Conservation (phyloP, 805 yeast species). For the Komagataella populi region DNA sequence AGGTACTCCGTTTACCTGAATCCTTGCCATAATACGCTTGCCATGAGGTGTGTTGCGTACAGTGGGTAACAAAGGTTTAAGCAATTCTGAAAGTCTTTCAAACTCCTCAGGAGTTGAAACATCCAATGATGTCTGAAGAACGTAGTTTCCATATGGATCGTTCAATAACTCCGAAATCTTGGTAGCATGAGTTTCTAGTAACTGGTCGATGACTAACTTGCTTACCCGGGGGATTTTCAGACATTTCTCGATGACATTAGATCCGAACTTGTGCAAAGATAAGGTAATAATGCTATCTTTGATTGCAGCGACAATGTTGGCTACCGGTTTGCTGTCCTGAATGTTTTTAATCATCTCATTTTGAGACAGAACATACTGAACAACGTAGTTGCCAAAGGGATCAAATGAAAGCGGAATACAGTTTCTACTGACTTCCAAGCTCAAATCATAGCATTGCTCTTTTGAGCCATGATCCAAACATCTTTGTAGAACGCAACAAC, state of each 20-base stretch:
- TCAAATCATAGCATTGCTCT: constrained; percentile 55
- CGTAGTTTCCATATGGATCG: constrained; percentile 49
- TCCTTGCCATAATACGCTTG: constrained; percentile 72
- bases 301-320: constrained; percentile 3
- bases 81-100: constrained; percentile 35
- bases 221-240: constrained; percentile 33
- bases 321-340: constrained; percentile 1
- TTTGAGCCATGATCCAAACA: constrained; percentile 82
- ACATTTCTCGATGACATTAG: constrained; percentile 45
- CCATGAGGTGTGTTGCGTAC: constrained; percentile 92
- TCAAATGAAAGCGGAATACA: constrained; percentile 67
- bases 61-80: constrained; percentile 65
- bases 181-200: constrained; percentile 18
- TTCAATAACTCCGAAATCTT: constrained; percentile 21
- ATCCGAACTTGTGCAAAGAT: constrained; percentile 49
- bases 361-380: constrained; percentile 63
- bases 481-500: constrained; percentile 93
- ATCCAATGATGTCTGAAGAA: constrained; percentile 43
- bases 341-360: constrained; percentile 3
- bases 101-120: constrained; percentile 40
- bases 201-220: constrained; percentile 26
- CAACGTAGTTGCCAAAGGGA: constrained; percentile 95
- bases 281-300: constrained; percentile 14
- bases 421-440: constrained; percentile 51
- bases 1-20: constrained; percentile 19